A percentile compares a stretch with the other conserved stretches of the same genome.
Evolutionary conservation across 352 stramenopile genomes (phyloP).

Genomic region (Globisporangium viniferum): DNA sequence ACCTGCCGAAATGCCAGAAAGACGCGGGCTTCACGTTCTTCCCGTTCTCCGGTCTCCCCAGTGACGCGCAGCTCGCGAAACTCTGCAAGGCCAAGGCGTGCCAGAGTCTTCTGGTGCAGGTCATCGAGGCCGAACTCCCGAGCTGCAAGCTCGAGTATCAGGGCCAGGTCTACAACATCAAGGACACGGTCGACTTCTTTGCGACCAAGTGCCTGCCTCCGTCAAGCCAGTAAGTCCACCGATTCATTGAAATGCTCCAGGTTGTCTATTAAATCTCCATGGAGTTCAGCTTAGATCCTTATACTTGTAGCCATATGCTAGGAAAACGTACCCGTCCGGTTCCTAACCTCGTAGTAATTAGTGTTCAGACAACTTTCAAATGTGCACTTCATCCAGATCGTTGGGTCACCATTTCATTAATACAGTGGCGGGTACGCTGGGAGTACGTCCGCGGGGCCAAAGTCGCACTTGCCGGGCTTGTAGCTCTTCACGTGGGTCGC

Average conservation of each 20-base stretch:
- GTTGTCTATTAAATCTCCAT: neutral
- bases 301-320: neutral
- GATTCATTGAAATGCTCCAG: neutral
- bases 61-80: neutral
- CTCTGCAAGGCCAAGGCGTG: neutral
- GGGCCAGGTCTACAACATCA: neutral
- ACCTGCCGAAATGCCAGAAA: neutral
- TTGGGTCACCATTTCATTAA: neutral
- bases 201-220: neutral
- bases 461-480: slow-evolving; percentile 72
- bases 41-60: neutral
- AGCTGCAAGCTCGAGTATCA: neutral
- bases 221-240: neutral
- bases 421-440: slow-evolving; percentile 19
- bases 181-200: neutral
- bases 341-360: neutral
- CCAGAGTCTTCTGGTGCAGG: neutral
- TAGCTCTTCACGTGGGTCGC: slow-evolving; percentile 29
- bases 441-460: slow-evolving; percentile 29
- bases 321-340: neutral
- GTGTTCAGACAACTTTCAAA: neutral
- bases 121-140: neutral
- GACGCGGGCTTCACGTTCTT: neutral
- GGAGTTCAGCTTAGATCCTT: neutral
- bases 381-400: neutral